Base-by-base conservation (phyloP, 306 rosid species). In the Cicer pinnatifidum region DNA sequence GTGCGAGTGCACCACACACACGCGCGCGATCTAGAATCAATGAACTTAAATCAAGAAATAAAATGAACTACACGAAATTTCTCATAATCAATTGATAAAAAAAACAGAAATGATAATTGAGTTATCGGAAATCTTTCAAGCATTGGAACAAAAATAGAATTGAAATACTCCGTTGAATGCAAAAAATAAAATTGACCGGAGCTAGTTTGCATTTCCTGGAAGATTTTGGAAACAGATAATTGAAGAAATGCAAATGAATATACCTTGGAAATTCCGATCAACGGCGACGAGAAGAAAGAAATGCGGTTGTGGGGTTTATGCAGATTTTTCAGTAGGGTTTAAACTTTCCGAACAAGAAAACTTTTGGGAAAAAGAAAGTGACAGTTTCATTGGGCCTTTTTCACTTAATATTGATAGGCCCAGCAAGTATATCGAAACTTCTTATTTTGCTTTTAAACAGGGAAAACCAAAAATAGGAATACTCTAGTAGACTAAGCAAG, bases 321-420 rank as follows among this genome's bases (percentile, higher is more conserved):
- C n/a, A 16, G 65, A 35, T 12, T 47, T 23, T 58, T 15, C 1
- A 9, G 74, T 72, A 67, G 78, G 84, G 82, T 80, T 80, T 75
- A 64, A 77, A 72, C 82, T 80, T 84, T 61, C 11, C 35, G 50
- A 38, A 46, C 84, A 80, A 72, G 82, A 72, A 68, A 60, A 71
- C 6, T 3, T 15, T 9, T 1, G 52, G 7, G 10, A 9, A 11
- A 11, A 33, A 23, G 37, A 2, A 0, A 35, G 15, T 15, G 17
- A 20, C 28, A 15, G 12, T 39, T 51, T 11, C 1, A 63, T 8
- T 38, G 47, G 69, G 48, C 69, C 28, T 57, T 0, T 0, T 57
- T 57, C 8, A 11, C 13, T 23, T 0, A 28, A 28, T 23, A 28
- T 53, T 53, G 0, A 8, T 16, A 8, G 63, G 39, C 63, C 63